These are phyloP conservation scores for Lasiosphaeria miniovina DNA, from an alignment of 495 filamentous ascomycete species.

Conservation along the genomic window DNA sequence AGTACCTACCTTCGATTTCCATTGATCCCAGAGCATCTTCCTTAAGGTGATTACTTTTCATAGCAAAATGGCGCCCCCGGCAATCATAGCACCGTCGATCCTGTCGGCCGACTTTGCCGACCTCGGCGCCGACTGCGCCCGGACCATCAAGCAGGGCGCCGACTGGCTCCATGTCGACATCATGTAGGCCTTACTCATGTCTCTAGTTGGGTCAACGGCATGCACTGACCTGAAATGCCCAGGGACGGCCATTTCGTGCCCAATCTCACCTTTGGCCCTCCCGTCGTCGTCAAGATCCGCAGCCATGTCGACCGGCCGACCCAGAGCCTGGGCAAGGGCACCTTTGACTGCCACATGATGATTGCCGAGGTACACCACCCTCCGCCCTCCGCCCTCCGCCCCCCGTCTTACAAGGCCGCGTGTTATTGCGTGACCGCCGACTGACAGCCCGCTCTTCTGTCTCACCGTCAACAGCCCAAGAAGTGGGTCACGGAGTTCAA, in stretches of 20 bases:
- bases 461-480: slow-evolving; percentile 63
- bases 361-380: slow-evolving; percentile 81
- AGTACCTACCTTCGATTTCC: background rate
- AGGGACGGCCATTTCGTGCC: slow-evolving; percentile 95
- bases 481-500: slow-evolving; percentile 97
- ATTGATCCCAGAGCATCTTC: no score
- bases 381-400: background rate
- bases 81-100: slow-evolving; percentile 96
- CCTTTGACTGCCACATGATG: slow-evolving; percentile 99
- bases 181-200: slow-evolving; percentile 53
- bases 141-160: slow-evolving; percentile 76
- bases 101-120: slow-evolving; percentile 92
- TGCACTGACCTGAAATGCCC: background rate
- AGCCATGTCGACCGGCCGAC: slow-evolving; percentile 63
- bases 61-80: slow-evolving; percentile 71
- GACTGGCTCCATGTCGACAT: slow-evolving; percentile 92
- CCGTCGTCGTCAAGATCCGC: slow-evolving; percentile 91
- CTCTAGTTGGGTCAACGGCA: background rate
- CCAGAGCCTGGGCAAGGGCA: slow-evolving; percentile 65
- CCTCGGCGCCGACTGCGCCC: slow-evolving; percentile 77
- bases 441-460: background rate
- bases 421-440: no score
- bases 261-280: slow-evolving; percentile 93
- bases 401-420: background rate
- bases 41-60: background rate